Evolutionary conservation across 352 stramenopile species (phyloP).

Genomic region (Pythium scleroteichum): DNA sequence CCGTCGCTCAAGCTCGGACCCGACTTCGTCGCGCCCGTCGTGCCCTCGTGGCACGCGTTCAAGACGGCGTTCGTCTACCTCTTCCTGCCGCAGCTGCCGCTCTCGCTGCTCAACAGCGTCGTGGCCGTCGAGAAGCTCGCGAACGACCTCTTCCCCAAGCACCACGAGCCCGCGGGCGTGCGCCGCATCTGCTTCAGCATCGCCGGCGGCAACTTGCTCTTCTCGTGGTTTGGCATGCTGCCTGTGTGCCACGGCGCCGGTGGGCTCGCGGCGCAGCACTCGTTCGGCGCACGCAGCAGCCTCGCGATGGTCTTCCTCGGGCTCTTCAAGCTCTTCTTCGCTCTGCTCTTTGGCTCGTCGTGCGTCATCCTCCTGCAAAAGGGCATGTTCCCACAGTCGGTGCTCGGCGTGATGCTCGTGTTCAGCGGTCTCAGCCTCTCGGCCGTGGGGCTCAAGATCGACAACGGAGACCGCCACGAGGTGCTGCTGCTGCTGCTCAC

Average conservation of each 20-base stretch:
- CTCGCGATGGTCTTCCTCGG: constrained; percentile 91
- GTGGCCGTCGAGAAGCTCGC: constrained; percentile 90
- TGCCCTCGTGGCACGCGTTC: constrained; percentile 61
- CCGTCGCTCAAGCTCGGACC: constrained; percentile 52
- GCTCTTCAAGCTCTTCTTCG: constrained; percentile 86
- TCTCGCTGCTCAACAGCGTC: constrained; percentile 93
- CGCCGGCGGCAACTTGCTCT: constrained; percentile 78
- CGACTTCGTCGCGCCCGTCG: constrained; percentile 56
- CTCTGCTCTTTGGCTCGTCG: constrained; percentile 86
- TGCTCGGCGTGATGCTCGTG: constrained; percentile 37
- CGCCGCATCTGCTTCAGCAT: constrained; percentile 73
- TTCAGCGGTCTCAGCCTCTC: constrained; percentile 35
- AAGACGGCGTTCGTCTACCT: constrained; percentile 81
- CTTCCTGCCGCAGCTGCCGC: constrained; percentile 88
- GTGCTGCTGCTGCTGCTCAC: constrained; percentile 34
- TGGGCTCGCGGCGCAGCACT: constrained; percentile 90
- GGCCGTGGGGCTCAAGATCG: constrained; percentile 35
- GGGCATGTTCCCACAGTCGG: constrained; percentile 38
- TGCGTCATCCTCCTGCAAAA: constrained; percentile 45
- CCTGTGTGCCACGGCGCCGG: constrained; percentile 93
- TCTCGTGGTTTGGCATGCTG: constrained; percentile 90
- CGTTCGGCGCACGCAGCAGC: constrained; percentile 90
- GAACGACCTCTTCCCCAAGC: constrained; percentile 86
- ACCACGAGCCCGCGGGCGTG: constrained; percentile 54
- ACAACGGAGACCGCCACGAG: constrained; percentile 28